phyloP scores from a whole-genome alignment of 768 basidiomycete species.

The Boletus subcaerulescens region DNA sequence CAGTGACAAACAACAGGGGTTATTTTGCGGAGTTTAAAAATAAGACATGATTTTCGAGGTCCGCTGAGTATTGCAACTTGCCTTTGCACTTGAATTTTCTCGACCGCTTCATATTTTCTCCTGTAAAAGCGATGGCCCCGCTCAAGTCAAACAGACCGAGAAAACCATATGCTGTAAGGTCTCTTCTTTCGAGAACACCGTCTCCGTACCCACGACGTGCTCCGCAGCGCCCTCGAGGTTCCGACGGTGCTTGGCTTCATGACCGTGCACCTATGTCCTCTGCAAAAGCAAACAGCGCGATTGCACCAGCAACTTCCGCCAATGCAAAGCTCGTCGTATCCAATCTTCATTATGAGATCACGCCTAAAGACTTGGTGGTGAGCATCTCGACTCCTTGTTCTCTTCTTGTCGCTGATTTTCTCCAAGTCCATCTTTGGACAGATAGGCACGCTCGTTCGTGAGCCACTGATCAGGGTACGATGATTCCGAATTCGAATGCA shows the following conservation, averaged over 20 bases:
- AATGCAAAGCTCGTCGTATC: constrained; percentile 69
- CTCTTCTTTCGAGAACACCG: neutral
- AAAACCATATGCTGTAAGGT: constrained; percentile 44
- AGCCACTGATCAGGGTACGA: constrained; percentile 95
- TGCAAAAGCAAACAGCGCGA: constrained; percentile 24
- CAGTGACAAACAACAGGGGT: neutral
- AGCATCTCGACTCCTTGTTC: constrained; percentile 29
- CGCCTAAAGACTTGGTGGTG: constrained; percentile 84
- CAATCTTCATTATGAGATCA: constrained; percentile 90
- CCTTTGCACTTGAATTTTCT: neutral
- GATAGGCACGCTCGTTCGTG: constrained; percentile 88
- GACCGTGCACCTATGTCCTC: constrained; percentile 60
- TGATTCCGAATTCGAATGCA: constrained; percentile 43
- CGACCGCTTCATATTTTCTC: neutral
- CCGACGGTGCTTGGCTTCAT: constrained; percentile 71
- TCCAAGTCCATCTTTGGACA: constrained; percentile 83
- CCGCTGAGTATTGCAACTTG: constrained; percentile 1
- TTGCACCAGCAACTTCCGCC: constrained; percentile 24
- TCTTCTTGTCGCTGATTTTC: constrained; percentile 1
- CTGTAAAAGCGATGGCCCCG: constrained; percentile 18
- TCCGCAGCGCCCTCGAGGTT: constrained; percentile 54
- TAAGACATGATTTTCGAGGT: neutral
- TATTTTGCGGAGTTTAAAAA: constrained; percentile 15
- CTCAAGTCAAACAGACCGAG: constrained; percentile 31
- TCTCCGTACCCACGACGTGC: constrained; percentile 4